Conservation (phyloP, 208 protist species). For the Angomonas desouzai region DNA sequence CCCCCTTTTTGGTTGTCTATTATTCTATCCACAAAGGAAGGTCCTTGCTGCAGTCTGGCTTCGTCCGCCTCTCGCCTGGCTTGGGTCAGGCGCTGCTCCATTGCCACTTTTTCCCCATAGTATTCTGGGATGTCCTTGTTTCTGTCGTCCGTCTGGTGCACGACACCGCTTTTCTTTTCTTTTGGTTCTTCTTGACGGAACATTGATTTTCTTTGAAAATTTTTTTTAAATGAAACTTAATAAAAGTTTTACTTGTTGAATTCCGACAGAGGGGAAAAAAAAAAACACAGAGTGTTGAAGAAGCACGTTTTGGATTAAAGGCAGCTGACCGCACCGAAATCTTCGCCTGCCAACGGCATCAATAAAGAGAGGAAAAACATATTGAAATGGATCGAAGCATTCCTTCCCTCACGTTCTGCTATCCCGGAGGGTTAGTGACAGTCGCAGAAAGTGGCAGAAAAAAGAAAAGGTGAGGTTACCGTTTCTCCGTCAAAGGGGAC, state of each 20-base stretch:
- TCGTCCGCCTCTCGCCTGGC: neutral
- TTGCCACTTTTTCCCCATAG: neutral
- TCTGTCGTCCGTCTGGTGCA: slow-evolving; percentile 1
- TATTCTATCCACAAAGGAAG: slow-evolving; percentile 1
- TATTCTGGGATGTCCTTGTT: neutral
- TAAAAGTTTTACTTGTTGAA: neutral
- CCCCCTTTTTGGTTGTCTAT: neutral
- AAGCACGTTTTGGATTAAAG: neutral
- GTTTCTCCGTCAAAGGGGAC: no score
- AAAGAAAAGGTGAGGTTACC: no score
- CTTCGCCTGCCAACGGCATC: no score
- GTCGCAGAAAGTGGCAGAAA: no score
- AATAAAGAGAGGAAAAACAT: slow-evolving; percentile 1
- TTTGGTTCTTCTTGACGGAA: slow-evolving; percentile 3
- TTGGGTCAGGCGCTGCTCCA: neutral
- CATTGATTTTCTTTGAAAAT: neutral
- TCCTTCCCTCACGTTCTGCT: no score
- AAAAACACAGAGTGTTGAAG: neutral
- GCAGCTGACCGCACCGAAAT: no score
- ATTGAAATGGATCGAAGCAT: no score
- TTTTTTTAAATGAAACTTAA: no score
- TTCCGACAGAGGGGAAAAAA: neutral
- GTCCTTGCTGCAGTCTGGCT: neutral
- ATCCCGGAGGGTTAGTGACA: no score
- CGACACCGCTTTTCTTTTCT: neutral